Evolutionary conservation across 306 rosid species (phyloP).

Genomic region (Amphicarpaea edgeworthii): DNA sequence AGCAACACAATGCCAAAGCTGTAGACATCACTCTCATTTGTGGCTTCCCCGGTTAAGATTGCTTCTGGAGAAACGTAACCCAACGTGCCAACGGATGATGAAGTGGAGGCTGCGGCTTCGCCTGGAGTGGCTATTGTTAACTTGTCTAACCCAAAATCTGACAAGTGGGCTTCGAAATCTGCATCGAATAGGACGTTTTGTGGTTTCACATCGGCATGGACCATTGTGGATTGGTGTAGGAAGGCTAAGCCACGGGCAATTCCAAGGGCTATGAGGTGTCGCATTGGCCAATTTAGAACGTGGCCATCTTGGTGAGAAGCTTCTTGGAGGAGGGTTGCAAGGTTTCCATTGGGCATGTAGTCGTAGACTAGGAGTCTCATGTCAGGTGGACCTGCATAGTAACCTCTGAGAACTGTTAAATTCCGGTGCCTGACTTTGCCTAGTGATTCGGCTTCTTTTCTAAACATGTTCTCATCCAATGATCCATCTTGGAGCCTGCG

Average conservation of each 20-base stretch:
- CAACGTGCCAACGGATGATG: conserved; percentile 76
- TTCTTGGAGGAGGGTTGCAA: conserved; percentile 96
- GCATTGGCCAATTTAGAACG: conserved; percentile 98
- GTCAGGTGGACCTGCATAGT: conserved; percentile 80
- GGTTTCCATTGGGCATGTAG: conserved; percentile 99
- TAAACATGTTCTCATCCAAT: conserved; percentile 75
- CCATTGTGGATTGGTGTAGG: conserved; percentile 75
- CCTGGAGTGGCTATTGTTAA: conserved; percentile 59
- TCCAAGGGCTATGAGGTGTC: conserved; percentile 95
- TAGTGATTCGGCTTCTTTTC: conserved; percentile 87
- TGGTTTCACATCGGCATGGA: conserved; percentile 87
- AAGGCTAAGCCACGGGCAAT: conserved; percentile 92
- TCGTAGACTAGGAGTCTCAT: conserved; percentile 80
- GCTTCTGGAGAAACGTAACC: conserved; percentile 92
- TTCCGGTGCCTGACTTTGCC: conserved; percentile 87
- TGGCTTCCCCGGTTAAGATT: conserved; percentile 73
- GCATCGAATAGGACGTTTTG: conserved; percentile 90
- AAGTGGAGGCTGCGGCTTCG: conserved; percentile 81
- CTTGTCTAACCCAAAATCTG: conserved; percentile 85
- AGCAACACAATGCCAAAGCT: conserved; percentile 88
- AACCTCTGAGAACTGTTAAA: conserved; percentile 92
- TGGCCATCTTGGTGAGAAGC: conserved; percentile 99
- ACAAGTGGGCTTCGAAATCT: conserved; percentile 94
- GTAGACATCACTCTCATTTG: conserved; percentile 90
- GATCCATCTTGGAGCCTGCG: conserved; percentile 83